Percentiles rank a stretch among this genome's conserved stretches.
Conservation (phyloP, 1,284 basidiomycete species). For the Puccinia horiana region DNA sequence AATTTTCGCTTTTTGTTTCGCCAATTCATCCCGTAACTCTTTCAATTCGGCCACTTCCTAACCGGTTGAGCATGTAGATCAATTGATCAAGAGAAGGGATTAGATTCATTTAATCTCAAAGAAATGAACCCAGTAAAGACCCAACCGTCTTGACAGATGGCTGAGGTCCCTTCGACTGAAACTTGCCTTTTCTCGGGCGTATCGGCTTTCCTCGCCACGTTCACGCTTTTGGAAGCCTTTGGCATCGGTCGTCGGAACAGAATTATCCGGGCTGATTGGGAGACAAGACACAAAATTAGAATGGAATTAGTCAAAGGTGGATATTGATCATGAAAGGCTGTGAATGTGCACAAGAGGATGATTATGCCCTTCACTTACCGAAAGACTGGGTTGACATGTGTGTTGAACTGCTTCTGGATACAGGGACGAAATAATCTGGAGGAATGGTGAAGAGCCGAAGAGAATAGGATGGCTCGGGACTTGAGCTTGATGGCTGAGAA, state of each 20-base stretch:
- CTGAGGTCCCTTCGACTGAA: background rate
- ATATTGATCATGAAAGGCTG: background rate
- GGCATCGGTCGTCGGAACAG: constrained; percentile 12
- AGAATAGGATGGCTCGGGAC: background rate
- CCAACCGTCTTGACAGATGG: background rate
- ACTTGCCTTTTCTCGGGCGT: constrained; percentile 29
- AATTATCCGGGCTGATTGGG: constrained; percentile 27
- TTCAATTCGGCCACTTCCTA: constrained; percentile 44
- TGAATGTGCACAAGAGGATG: background rate
- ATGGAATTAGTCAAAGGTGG: background rate
- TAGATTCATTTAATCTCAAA: background rate
- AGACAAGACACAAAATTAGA: background rate
- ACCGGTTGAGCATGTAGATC: background rate
- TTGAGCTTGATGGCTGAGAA: background rate
- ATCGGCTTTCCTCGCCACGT: constrained; percentile 39
- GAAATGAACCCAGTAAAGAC: background rate
- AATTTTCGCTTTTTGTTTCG: constrained; percentile 32
- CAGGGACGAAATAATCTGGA: background rate
- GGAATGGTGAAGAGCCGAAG: background rate
- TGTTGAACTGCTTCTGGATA: constrained; percentile 7
- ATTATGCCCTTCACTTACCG: background rate
- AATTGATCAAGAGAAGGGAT: background rate
- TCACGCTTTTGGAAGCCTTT: constrained; percentile 31
- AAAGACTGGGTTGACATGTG: constrained; percentile 9
- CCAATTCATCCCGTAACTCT: constrained; percentile 25